Evolutionary conservation across 179 eudicot genomes (phyloP), one percentile per base, ranked within the genome.

Genomic region (Carnegiea gigantea): DNA sequence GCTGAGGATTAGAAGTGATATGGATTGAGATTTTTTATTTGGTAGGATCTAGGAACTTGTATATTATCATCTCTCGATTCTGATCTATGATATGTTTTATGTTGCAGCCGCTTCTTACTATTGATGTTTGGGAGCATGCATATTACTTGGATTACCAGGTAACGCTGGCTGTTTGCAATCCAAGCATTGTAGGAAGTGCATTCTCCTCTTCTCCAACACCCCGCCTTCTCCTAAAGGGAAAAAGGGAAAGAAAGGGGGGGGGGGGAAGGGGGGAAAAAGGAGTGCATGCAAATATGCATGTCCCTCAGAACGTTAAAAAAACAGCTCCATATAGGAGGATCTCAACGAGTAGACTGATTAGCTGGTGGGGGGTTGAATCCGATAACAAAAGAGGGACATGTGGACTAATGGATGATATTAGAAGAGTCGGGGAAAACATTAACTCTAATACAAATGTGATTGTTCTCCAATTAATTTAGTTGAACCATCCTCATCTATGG

Each of bases 81-180:
- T 80, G 82, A 86, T 80, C 5, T 28, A 36, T 77, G 72, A 30
- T 65, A 18, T 79, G 67, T 75, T 78, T 8, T 46, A 79, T 85
- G 78, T 54, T 89, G 88, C 97, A 95, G 99, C 99, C 99, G 13
- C 90, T 95, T 87, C 94, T 95, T 51, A 92, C 98, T 11, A 86
- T 95, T 10, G 99, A 95, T 79, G 95, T 95, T 40, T 95, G 98
- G 99, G 99, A 95, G 95, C 99, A 95, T 86, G 98, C 98, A 54
- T 95, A 95, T 86, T 95, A 94, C 91, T 89, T 95, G 67, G 99
- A 94, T 84, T 95, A 71, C 83, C 94, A 92, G 98, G 99, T 94
- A 77, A 84, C 86, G 57, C 74, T n/a, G 18, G 40, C 21, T 51
- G 57, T 64, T 74, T 2, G 20, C 30, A 28, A 33, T 46, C 53